phyloP scores from a whole-genome alignment of 2,329 filamentous ascomycete genomes.

The Colletotrichum siamense region DNA sequence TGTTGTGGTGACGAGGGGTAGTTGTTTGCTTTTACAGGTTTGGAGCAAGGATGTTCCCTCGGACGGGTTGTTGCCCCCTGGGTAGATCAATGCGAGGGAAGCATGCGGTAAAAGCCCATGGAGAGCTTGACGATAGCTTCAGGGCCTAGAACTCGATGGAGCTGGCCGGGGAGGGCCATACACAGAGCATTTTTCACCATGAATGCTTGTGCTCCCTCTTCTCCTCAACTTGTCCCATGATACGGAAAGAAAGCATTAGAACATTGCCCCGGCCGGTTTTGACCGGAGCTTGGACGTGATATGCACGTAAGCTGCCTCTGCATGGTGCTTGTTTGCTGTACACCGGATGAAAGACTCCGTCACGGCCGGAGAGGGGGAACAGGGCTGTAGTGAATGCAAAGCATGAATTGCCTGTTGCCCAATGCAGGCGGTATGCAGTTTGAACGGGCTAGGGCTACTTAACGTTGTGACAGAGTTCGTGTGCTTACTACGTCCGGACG shows the following conservation, averaged over 20 bases:
- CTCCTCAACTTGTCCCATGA: too few relatives aligned
- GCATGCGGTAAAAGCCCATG: neutral
- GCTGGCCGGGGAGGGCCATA: neutral
- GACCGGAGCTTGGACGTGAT: neutral
- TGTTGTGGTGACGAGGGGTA: neutral
- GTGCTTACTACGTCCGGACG: neutral
- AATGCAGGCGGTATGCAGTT: neutral
- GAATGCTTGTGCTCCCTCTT: neutral
- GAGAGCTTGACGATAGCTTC: neutral
- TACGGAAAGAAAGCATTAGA: neutral
- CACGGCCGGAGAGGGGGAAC: neutral
- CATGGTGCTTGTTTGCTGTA: neutral
- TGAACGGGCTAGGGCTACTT: neutral
- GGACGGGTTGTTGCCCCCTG: neutral
- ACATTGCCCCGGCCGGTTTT: neutral
- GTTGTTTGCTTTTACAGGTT: neutral
- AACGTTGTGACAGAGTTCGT: neutral
- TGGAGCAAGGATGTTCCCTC: neutral
- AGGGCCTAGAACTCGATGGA: neutral
- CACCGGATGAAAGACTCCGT: neutral
- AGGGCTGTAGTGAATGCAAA: neutral
- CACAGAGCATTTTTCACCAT: neutral
- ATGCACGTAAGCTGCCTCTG: neutral
- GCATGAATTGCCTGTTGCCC: neutral
- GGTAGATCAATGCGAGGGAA: constrained; percentile 6